Evolutionary conservation across 768 basidiomycete genomes (phyloP).

Genomic region (Suillus sp.): DNA sequence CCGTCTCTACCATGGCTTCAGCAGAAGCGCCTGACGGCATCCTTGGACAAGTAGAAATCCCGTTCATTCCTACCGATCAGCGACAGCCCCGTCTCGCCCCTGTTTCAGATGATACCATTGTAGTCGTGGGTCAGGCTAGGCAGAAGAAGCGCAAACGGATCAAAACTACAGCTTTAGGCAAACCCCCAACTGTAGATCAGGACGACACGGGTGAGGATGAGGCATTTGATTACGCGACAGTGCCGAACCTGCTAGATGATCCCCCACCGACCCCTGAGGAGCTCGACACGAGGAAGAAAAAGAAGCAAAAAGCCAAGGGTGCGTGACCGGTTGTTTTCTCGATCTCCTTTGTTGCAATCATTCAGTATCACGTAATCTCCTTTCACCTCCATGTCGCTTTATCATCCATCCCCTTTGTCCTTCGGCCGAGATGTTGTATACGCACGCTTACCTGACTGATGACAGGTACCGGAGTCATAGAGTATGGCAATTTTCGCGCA

Average conservation of each 20-base stretch:
- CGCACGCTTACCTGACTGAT: conserved; percentile 15
- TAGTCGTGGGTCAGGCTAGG: conserved; percentile 67
- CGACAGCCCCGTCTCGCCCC: conserved; percentile 38
- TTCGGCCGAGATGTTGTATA: conserved; percentile 11
- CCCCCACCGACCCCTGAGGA: conserved; percentile 38
- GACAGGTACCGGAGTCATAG: conserved; percentile 39
- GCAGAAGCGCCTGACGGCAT: not conserved
- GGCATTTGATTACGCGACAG: conserved; percentile 68
- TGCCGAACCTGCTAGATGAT: conserved; percentile 73
- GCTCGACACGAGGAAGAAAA: conserved; percentile 42
- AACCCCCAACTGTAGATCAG: conserved; percentile 15
- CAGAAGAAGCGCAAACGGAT: conserved; percentile 67
- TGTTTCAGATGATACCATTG: conserved; percentile 61
- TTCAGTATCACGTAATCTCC: not conserved
- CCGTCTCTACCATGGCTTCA: not conserved
- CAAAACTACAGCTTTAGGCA: conserved; percentile 28
- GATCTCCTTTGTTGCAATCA: not conserved
- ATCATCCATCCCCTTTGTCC: conserved; percentile 9
- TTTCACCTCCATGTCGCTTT: not conserved
- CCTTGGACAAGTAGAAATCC: conserved; percentile 59
- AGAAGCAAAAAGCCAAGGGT: conserved; percentile 54
- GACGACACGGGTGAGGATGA: conserved; percentile 35
- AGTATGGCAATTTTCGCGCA: conserved; percentile 62
- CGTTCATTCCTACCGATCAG: conserved; percentile 72
- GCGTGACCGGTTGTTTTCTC: conserved; percentile 12